Percentiles rank a stretch among this genome's conserved stretches.
Evolutionary conservation across 2,329 filamentous ascomycete species (phyloP).

Genomic region (Colletotrichum orbiculare): DNA sequence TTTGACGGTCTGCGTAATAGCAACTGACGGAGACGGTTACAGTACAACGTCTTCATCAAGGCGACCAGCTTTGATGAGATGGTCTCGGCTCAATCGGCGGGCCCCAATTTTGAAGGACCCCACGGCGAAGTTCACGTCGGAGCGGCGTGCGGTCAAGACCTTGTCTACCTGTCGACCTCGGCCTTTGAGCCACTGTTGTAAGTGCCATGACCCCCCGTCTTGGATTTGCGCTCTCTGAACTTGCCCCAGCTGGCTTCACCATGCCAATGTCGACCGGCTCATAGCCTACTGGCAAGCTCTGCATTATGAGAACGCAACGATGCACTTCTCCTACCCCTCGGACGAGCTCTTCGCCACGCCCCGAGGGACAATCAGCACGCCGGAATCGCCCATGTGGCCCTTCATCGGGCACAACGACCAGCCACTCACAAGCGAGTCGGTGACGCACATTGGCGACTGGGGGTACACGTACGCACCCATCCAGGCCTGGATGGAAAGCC

Average conservation of each 20-base stretch:
- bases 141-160: conserved; percentile 49
- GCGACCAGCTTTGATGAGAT: conserved; percentile 52
- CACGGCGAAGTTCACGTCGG: conserved; percentile 56
- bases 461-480: conserved; percentile 57
- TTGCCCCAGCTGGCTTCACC: conserved; percentile 57
- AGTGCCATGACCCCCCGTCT: conserved; percentile 34
- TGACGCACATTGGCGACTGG: conserved; percentile 47
- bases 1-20: background rate
- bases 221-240: conserved; percentile 9
- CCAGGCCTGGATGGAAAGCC: conserved; percentile 62
- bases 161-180: conserved; percentile 52
- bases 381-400: conserved; percentile 60
- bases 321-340: conserved; percentile 48
- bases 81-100: conserved; percentile 49
- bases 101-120: conserved; percentile 55
- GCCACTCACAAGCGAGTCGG: conserved; percentile 55
- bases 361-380: conserved; percentile 51
- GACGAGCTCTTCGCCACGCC: conserved; percentile 55
- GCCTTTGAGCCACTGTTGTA: conserved; percentile 61
- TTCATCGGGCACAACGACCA: conserved; percentile 55
- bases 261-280: conserved; percentile 71
- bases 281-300: conserved; percentile 67
- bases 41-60: conserved; percentile 57
- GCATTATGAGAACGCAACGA: conserved; percentile 49
- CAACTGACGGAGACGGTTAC: background rate